A percentile compares a stretch with the other conserved stretches of the same genome.
These are phyloP conservation scores for Tremella mesenterica DNA, from an alignment of 768 basidiomycete species.

Conservation along the genomic window DNA sequence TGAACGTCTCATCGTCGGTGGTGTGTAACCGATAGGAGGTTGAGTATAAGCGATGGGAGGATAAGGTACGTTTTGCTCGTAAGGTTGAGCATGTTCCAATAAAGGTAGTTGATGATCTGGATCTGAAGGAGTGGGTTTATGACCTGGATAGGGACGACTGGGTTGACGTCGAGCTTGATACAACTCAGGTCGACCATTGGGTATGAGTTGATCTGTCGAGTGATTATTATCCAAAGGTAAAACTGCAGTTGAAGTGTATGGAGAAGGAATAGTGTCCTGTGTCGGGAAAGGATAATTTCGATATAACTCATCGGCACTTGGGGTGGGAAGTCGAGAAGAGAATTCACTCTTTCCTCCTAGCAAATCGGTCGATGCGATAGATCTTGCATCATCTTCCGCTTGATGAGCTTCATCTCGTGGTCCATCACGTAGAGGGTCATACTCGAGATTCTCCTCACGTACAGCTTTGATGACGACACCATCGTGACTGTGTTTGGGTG, in stretches of 20 bases:
- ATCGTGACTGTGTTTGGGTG: slow-evolving; percentile 23
- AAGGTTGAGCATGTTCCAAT: slow-evolving; percentile 20
- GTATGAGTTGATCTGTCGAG: slow-evolving; percentile 35
- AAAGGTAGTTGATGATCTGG: slow-evolving; percentile 6
- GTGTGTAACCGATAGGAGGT: slow-evolving; percentile 33
- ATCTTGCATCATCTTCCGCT: slow-evolving; percentile 76
- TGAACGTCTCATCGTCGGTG: slow-evolving; percentile 14
- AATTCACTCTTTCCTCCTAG: slow-evolving; percentile 29
- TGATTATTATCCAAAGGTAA: slow-evolving; percentile 25
- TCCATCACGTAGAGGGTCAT: slow-evolving; percentile 41
- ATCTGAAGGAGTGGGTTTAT: background rate
- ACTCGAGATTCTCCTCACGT: slow-evolving; percentile 45
- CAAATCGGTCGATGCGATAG: slow-evolving; percentile 50
- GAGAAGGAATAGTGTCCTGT: slow-evolving; percentile 5
- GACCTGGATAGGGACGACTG: slow-evolving; percentile 15
- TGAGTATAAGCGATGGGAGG: slow-evolving; percentile 34
- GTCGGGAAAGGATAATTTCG: slow-evolving; percentile 24
- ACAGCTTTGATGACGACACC: slow-evolving; percentile 42
- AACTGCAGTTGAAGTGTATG: slow-evolving; percentile 18
- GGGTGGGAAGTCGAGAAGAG: slow-evolving; percentile 2
- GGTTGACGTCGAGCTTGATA: slow-evolving; percentile 9
- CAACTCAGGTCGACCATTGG: background rate
- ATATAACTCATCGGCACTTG: slow-evolving; percentile 8
- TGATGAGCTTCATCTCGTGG: slow-evolving; percentile 44
- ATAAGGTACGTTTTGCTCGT: slow-evolving; percentile 17